Evolutionary conservation across 2,329 filamentous ascomycete genomes (phyloP).

Genomic region (Sarocladium kiliense): DNA sequence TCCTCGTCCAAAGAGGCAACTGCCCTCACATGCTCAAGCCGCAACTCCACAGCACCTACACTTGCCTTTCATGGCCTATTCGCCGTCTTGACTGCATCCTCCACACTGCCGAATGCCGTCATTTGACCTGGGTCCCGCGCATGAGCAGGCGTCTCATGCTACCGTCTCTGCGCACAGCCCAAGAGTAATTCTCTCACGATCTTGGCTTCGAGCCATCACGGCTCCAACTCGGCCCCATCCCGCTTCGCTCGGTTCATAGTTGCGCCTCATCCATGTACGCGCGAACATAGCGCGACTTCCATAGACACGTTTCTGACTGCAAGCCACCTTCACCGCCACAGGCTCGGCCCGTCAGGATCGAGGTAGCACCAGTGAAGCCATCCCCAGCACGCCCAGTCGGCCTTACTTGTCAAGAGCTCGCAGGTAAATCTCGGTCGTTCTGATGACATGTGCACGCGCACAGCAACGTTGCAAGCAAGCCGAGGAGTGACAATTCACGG

Average conservation of each 20-base stretch:
- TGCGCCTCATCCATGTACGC: too few species aligned
- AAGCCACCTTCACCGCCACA: background rate
- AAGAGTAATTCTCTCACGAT: background rate
- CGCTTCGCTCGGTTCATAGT: background rate
- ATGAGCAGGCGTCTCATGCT: background rate
- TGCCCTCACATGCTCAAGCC: background rate
- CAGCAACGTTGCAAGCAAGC: background rate
- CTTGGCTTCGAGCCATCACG: background rate
- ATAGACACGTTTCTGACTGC: too few species aligned
- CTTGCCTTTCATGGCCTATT: slow-evolving; percentile 4
- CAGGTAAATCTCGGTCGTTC: background rate
- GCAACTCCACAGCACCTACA: background rate
- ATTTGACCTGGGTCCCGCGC: background rate
- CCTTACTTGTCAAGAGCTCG: background rate
- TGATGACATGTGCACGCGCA: background rate
- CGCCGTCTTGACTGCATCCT: background rate
- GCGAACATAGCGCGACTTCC: too few species aligned
- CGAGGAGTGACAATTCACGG: background rate
- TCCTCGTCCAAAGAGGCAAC: background rate
- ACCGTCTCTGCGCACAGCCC: background rate
- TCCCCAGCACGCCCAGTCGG: background rate
- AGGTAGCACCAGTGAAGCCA: background rate
- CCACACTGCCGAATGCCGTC: background rate
- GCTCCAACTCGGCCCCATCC: background rate
- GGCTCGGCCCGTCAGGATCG: background rate